Evolutionary conservation across 2,329 filamentous ascomycete genomes (phyloP).

Genomic region (Cryphonectria parasitica): DNA sequence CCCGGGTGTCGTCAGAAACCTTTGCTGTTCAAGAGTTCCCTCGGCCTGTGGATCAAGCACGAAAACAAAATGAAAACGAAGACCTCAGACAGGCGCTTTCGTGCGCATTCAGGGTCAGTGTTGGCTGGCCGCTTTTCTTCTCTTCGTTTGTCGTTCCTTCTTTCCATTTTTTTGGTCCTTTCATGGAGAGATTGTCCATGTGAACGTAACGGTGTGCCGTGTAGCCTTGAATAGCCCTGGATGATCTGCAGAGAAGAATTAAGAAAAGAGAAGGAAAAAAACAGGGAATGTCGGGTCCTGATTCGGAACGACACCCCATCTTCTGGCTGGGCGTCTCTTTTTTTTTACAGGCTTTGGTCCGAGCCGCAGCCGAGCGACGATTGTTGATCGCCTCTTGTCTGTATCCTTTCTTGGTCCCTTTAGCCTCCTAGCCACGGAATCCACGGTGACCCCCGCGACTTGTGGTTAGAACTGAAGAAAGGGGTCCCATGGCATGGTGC

Average conservation of each 20-base stretch:
- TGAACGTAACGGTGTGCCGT: background rate
- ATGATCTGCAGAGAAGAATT: background rate
- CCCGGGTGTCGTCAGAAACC: background rate
- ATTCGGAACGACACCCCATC: slow-evolving; percentile 12
- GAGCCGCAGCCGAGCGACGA: slow-evolving; percentile 11
- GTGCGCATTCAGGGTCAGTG: background rate
- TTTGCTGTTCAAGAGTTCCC: background rate
- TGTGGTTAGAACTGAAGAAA: background rate
- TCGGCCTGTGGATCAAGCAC: background rate
- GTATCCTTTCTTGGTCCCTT: background rate
- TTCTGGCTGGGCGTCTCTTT: background rate
- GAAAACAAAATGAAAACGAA: background rate
- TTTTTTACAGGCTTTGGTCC: slow-evolving; percentile 2
- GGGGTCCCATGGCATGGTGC: background rate
- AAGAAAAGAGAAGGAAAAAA: no score
- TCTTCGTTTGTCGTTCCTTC: no score
- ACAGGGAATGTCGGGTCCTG: slow-evolving; percentile 1
- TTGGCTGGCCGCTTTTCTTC: background rate
- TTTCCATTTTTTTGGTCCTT: background rate
- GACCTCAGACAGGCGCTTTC: background rate
- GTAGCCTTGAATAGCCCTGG: background rate
- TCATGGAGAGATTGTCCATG: background rate
- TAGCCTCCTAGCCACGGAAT: background rate
- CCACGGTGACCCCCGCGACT: background rate
- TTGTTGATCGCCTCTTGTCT: background rate